These are phyloP conservation scores for Venturia carpophila DNA, from an alignment of 2,329 filamentous ascomycete species.

Conservation along the genomic window DNA sequence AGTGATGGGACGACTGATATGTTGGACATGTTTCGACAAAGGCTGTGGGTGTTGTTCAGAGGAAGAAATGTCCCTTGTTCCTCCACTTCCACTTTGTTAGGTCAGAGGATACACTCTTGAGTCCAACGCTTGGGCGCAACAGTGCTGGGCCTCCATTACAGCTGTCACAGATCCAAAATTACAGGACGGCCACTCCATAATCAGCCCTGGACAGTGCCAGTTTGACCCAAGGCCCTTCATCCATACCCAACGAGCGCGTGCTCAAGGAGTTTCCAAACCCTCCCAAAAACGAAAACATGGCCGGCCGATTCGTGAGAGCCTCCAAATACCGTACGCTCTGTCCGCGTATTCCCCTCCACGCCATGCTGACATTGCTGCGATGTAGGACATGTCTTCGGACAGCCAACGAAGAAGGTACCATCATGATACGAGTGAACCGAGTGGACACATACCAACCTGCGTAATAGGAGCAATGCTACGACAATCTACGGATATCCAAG, in stretches of 20 bases:
- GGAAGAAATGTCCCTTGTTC: not conserved
- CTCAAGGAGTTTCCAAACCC: not conserved
- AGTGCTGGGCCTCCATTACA: not conserved
- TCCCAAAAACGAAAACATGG: constrained; percentile 40
- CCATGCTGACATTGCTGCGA: constrained; percentile 17
- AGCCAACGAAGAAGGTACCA: constrained; percentile 72
- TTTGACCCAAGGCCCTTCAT: not conserved
- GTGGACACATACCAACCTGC: not conserved
- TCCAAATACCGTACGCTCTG: constrained; percentile 61
- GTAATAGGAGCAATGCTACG: constrained; percentile 81
- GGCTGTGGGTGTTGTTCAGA: not conserved
- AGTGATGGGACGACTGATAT: not conserved
- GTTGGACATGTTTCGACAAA: not conserved
- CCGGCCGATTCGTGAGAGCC: constrained; percentile 63
- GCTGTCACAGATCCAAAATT: not conserved
- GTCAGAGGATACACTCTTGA: not conserved
- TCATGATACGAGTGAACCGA: not conserved
- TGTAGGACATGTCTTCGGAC: constrained; percentile 94
- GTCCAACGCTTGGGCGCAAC: not conserved
- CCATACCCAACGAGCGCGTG: not conserved
- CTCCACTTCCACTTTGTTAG: not conserved
- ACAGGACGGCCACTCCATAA: not conserved
- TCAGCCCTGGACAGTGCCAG: not conserved
- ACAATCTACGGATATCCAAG: constrained; percentile 91
- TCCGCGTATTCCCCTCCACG: constrained; percentile 23